Evolutionary conservation across 1,139 yeast genomes (phyloP), one percentile per base, ranked within the genome.

Genomic region (Candida freyschussii): DNA sequence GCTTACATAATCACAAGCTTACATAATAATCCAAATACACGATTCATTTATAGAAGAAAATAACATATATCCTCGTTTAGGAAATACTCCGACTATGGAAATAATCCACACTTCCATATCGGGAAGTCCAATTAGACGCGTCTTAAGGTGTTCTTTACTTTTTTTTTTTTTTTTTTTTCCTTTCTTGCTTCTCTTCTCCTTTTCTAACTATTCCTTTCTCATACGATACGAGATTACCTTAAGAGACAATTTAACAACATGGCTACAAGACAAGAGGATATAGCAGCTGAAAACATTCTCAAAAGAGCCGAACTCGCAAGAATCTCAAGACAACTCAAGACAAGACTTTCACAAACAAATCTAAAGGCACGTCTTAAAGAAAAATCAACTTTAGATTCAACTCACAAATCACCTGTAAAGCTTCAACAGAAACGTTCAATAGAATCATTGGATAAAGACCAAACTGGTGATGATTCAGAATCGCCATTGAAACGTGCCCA

Each of bases 231-330:
- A n/a, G n/a, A n/a, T n/a, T n/a, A n/a, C n/a, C n/a, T n/a, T n/a
- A n/a, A n/a, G n/a, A n/a, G n/a, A n/a, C n/a, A n/a, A n/a, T n/a
- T n/a, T n/a, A n/a, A n/a, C n/a, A n/a, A 15, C 12, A 38, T 37
- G 38, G 28, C 34, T 11, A 34, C 37, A 8, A 32, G 28, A 24
- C n/a, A n/a, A n/a, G 67, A 63, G 36, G 63, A 62, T 30, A 46
- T 52, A 16, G 62, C 62, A 12, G 65, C 67, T 13, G 63, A 62
- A 35, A 60, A 56, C 38, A 62, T 63, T 27, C 46, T 63, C 30
- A 62, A 62, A 37, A 52, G 67, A 32, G 69, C 64, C 4, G 67
- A 63, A 37, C 52, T 63, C 6, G 65, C 67, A 6, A 55, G 66
- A 34, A 57, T 63, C 34, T 60, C 69, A 2, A 48, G 67, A 34